Base-by-base conservation (phyloP, 768 basidiomycete species). In the Mycena capillaripes region DNA sequence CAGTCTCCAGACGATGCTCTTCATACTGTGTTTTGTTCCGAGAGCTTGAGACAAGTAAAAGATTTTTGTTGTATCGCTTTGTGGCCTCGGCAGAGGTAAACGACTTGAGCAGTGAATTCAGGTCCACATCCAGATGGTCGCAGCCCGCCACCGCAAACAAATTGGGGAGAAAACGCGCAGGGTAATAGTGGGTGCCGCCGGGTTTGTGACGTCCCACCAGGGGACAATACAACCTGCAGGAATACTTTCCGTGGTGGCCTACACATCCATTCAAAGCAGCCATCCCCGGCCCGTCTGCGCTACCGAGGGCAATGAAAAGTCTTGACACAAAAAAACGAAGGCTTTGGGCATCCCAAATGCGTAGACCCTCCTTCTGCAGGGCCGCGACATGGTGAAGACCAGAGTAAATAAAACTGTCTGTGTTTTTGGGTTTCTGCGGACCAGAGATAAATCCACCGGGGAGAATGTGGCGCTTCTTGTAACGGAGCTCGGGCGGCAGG, bases 221-320 rank as follows among this genome's bases (percentile, higher is more conserved):
- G 4, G 56, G 21, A 21, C 67, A 73, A 27, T 59, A 69, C 2
- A 66, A 14, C 1, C 72, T 56, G 64, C 72, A 73, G 3, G 42
- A 46, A n/a, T 53, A 48, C 32, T 56, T 66, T 0, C 64, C 68
- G 8, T 40, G 42, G 29, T 73, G 72, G 2, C 72, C 72, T 3
- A 83, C 79, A 44, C 80, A 71, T 0, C 85, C 85, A 69, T 81
- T 80, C 17, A 86, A 56, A 16, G 74, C 69, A 0, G 78, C 73
- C 17, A 80, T 69, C 0, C 77, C 79, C 7, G 81, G 77, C 8
- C 76, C 76, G 66, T 81, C 81, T 0, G 80, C 81, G 21, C 75
- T 76, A 0, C 30, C 70, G 5, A 78, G 67, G 0, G 62, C 50
- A 32, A 74, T 60, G 36, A 70, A 75, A 29, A 74, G 74, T 21